Conservation (phyloP, 2,329 filamentous ascomycete species). For the Bipolaris cookei region DNA sequence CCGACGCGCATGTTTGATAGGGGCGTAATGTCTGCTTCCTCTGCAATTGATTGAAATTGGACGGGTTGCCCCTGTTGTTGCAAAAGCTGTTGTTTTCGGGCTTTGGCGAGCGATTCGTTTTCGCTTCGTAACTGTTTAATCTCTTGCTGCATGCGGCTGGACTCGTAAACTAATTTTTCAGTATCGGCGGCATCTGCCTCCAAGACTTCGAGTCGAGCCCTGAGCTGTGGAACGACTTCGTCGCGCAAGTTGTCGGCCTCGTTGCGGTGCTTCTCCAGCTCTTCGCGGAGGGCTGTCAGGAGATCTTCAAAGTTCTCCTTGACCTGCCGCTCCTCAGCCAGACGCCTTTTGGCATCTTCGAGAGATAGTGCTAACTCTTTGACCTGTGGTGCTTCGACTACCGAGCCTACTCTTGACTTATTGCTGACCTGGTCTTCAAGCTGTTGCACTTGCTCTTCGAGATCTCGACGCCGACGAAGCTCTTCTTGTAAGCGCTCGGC, state of each 20-base stretch:
- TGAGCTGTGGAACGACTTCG: conserved; percentile 81
- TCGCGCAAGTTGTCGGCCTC: conserved; percentile 92
- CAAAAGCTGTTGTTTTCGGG: conserved; percentile 49
- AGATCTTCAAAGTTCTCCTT: conserved; percentile 96
- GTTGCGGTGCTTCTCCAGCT: conserved; percentile 81
- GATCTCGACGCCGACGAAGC: conserved; percentile 71
- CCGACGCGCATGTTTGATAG: conserved; percentile 51
- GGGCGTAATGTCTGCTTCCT: conserved; percentile 58
- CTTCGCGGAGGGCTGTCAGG: conserved; percentile 78
- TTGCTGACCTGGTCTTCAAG: conserved; percentile 74
- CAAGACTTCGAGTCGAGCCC: conserved; percentile 76
- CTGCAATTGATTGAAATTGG: conserved; percentile 66
- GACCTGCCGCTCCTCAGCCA: conserved; percentile 82
- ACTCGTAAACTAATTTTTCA: conserved; percentile 77
- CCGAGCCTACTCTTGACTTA: conserved; percentile 32
- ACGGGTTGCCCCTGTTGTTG: conserved; percentile 57
- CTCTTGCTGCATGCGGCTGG: conserved; percentile 86
- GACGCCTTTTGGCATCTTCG: conserved; percentile 80
- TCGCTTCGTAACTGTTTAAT: conserved; percentile 65
- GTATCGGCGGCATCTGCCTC: conserved; percentile 76
- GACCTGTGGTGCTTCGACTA: conserved; percentile 59
- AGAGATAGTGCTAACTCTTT: conserved; percentile 80
- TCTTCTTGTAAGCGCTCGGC: conserved; percentile 89
- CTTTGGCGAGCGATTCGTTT: conserved; percentile 63
- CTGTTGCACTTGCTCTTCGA: conserved; percentile 84